Evolutionary conservation across 345 rosid genomes (phyloP).

Genomic region (Arabis alpina): DNA sequence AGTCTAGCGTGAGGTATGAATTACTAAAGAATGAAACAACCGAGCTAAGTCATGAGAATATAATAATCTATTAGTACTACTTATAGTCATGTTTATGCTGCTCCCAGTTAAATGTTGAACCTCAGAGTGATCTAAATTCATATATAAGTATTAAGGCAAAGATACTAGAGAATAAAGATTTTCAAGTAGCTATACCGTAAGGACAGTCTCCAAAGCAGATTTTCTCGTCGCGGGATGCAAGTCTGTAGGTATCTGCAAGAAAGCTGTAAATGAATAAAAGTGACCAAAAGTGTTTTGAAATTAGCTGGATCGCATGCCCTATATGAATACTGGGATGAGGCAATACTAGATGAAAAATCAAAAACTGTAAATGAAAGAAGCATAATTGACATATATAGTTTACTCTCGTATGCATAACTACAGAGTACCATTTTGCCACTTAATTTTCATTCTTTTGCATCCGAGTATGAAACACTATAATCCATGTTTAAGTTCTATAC

Average conservation of each 20-base stretch:
- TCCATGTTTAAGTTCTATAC: not conserved
- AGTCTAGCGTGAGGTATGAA: slow-evolving; percentile 7
- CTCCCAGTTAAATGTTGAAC: not conserved
- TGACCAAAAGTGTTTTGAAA: not conserved
- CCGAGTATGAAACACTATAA: not conserved
- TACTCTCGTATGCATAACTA: not conserved
- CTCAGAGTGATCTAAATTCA: not conserved
- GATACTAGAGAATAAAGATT: slow-evolving; percentile 20
- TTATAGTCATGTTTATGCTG: slow-evolving; percentile 3
- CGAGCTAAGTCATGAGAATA: not conserved
- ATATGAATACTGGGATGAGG: slow-evolving; percentile 6
- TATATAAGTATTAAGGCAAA: not conserved
- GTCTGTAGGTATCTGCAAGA: slow-evolving; percentile 87
- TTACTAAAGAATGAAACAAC: slow-evolving; percentile 4
- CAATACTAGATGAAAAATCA: not conserved
- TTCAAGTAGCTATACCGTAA: slow-evolving; percentile 67
- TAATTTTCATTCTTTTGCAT: not conserved
- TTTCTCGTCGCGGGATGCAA: slow-evolving; percentile 92
- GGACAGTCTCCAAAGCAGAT: slow-evolving; percentile 93
- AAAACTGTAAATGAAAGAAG: not conserved
- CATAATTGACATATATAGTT: not conserved
- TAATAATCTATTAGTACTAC: not conserved
- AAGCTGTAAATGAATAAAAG: slow-evolving; percentile 14
- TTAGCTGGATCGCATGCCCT: not conserved
- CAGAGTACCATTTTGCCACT: slow-evolving; percentile 7